Percentiles rank a stretch among this genome's conserved stretches.
phyloP scores from a whole-genome alignment of 352 stramenopile species.

The Pythium aquatile region DNA sequence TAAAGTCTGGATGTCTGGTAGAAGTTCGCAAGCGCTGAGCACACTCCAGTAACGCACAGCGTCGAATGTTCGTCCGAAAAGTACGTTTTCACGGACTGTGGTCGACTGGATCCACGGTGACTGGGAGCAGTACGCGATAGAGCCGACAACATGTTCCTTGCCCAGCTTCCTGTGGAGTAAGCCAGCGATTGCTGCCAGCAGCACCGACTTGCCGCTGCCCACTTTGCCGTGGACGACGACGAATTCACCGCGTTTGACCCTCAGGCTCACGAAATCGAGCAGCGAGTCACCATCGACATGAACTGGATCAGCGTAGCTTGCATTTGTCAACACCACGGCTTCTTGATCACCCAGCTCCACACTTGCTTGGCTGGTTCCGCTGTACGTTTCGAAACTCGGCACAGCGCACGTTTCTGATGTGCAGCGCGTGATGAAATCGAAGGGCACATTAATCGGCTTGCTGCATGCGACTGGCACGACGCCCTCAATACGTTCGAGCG shows the following conservation, averaged over 20 bases:
- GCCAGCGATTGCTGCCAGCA: slow-evolving; percentile 51
- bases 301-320: slow-evolving; percentile 40
- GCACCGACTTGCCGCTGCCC: slow-evolving; percentile 61
- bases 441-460: slow-evolving; percentile 6
- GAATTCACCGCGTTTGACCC: slow-evolving; percentile 44
- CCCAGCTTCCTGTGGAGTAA: slow-evolving; percentile 44
- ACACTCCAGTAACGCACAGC: slow-evolving; percentile 60
- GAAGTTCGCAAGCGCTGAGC: slow-evolving; percentile 49
- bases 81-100: slow-evolving; percentile 95
- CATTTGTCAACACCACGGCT: slow-evolving; percentile 40
- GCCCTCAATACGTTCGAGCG: slow-evolving; percentile 30
- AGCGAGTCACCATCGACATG: slow-evolving; percentile 24
- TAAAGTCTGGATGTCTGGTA: slow-evolving; percentile 31
- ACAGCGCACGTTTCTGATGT: background rate
- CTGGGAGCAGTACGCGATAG: slow-evolving; percentile 87
- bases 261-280: slow-evolving; percentile 51
- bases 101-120: slow-evolving; percentile 96
- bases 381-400: background rate
- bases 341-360: slow-evolving; percentile 13
- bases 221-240: slow-evolving; percentile 59
- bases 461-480: slow-evolving; percentile 18
- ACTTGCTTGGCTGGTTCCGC: background rate
- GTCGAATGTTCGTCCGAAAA: slow-evolving; percentile 90
- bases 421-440: slow-evolving; percentile 22
- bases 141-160: slow-evolving; percentile 36